A percentile compares a stretch with the other conserved stretches of the same genome.
Evolutionary conservation across 148 eudicot genomes (phyloP).

Genomic region (Diospyros kaki): DNA sequence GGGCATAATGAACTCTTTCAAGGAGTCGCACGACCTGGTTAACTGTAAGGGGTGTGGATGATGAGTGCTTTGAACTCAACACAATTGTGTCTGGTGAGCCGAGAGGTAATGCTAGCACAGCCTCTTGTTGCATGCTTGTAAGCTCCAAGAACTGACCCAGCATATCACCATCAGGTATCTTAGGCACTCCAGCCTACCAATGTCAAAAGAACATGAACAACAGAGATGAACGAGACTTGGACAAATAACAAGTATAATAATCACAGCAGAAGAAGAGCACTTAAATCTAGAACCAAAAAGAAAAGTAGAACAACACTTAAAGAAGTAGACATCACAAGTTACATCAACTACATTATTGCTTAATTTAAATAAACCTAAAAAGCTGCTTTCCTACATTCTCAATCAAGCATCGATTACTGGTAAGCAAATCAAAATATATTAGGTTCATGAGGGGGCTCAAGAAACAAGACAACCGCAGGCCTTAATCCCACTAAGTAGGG

Average conservation of each 20-base stretch:
- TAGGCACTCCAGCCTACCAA: slow-evolving; percentile 54
- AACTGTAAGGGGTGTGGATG: slow-evolving; percentile 44
- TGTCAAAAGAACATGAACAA: not conserved
- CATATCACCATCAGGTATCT: slow-evolving; percentile 90
- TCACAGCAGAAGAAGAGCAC: not conserved
- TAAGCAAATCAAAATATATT: not conserved
- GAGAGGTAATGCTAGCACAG: slow-evolving; percentile 62
- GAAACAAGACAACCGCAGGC: no score
- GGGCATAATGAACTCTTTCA: slow-evolving; percentile 77
- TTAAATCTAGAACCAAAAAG: no score
- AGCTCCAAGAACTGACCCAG: slow-evolving; percentile 91
- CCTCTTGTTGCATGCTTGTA: slow-evolving; percentile 88
- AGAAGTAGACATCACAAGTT: not conserved
- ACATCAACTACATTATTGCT: not conserved
- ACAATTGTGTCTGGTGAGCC: slow-evolving; percentile 43
- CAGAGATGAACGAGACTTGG: not conserved
- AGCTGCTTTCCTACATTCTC: not conserved
- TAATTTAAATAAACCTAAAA: not conserved
- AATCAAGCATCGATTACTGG: not conserved
- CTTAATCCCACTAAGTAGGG: no score
- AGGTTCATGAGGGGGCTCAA: not conserved
- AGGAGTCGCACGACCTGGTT: slow-evolving; percentile 84
- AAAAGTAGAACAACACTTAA: no score
- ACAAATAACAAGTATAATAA: not conserved
- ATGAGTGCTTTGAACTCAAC: slow-evolving; percentile 40